Percentiles rank a stretch among this genome's conserved stretches.
Evolutionary conservation across 1,284 basidiomycete genomes (phyloP).

Genomic region (Rhizoctonia solani): DNA sequence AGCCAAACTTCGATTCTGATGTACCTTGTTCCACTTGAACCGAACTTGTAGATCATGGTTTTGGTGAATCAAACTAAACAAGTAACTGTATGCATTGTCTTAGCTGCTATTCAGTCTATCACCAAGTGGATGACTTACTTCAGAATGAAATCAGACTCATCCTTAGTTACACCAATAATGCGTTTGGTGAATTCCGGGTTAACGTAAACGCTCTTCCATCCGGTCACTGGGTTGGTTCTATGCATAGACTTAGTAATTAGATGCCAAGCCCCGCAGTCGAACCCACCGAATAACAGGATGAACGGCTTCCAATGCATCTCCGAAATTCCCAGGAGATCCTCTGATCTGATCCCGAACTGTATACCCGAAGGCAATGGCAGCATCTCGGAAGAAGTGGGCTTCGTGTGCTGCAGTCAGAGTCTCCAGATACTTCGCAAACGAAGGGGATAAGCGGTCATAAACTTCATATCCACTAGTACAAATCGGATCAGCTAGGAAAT

Average conservation of each 20-base stretch:
- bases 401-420: slow-evolving; percentile 63
- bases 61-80: slow-evolving; percentile 54
- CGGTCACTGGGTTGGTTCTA: slow-evolving; percentile 59
- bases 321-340: slow-evolving; percentile 63
- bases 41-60: slow-evolving; percentile 69
- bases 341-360: slow-evolving; percentile 47
- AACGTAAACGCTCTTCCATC: slow-evolving; percentile 68
- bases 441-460: slow-evolving; percentile 64
- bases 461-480: slow-evolving; percentile 58
- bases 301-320: slow-evolving; percentile 57
- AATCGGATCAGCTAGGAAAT: background rate
- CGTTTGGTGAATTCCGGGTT: slow-evolving; percentile 66
- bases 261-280: no score
- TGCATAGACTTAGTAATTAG: background rate
- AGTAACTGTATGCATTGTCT: slow-evolving; percentile 42
- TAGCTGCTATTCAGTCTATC: background rate
- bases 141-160: slow-evolving; percentile 60
- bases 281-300: slow-evolving; percentile 56
- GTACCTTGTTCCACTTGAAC: slow-evolving; percentile 50
- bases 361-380: slow-evolving; percentile 21
- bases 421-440: slow-evolving; percentile 60
- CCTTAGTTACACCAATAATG: slow-evolving; percentile 61
- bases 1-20: background rate
- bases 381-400: slow-evolving; percentile 55
- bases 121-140: slow-evolving; percentile 38